phyloP scores from a whole-genome alignment of 495 filamentous ascomycete genomes.

The Xylaria nigripes region DNA sequence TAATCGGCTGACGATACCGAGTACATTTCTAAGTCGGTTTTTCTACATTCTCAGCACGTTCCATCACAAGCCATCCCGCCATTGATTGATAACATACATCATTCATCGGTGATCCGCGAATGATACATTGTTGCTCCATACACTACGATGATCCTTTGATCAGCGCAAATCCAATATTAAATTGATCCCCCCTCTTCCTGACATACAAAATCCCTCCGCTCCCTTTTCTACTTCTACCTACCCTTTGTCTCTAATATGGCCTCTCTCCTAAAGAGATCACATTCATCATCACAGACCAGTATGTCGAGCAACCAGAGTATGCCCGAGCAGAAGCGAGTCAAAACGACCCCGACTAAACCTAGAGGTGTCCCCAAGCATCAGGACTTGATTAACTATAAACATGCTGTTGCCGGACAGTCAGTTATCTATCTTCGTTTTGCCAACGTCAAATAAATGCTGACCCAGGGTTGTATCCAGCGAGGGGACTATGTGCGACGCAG shows the following conservation, averaged over 20 bases:
- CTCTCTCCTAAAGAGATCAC: constrained; percentile 5
- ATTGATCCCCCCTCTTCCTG: neutral
- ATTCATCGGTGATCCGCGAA: neutral
- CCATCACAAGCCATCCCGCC: neutral
- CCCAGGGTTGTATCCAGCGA: constrained; percentile 49
- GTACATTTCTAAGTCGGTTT: neutral
- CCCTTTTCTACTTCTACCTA: neutral
- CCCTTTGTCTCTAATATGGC: constrained; percentile 3
- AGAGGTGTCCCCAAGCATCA: constrained; percentile 35
- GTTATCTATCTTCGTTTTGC: constrained; percentile 29
- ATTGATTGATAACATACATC: neutral
- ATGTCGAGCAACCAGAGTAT: constrained; percentile 21
- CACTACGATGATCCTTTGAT: neutral
- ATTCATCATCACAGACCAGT: constrained; percentile 2
- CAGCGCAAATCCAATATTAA: neutral
- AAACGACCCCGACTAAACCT: constrained; percentile 6
- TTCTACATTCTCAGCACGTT: neutral
- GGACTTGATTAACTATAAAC: constrained; percentile 62
- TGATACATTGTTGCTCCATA: no score
- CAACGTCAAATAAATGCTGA: constrained; percentile 3
- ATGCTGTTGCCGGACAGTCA: constrained; percentile 92
- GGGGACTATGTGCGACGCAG: constrained; percentile 77
- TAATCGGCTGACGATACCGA: neutral
- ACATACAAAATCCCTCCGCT: neutral
- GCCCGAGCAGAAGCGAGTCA: constrained; percentile 16